phyloP scores from a whole-genome alignment of 805 yeast genomes.

The Sungouiella blattae region DNA sequence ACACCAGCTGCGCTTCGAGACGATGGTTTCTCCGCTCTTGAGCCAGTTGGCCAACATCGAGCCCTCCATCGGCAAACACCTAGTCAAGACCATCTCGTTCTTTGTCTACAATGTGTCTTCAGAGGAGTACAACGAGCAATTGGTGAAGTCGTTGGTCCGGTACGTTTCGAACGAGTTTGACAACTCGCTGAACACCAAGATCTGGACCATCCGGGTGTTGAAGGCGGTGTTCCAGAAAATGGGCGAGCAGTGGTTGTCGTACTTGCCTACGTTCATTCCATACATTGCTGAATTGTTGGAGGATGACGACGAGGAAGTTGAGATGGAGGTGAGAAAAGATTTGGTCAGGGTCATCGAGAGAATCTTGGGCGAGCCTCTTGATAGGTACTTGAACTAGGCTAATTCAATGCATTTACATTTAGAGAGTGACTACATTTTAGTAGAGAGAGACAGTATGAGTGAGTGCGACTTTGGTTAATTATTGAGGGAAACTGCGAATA shows the following conservation, averaged over 20 bases:
- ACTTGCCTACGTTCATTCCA: constrained; percentile 93
- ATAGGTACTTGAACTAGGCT: constrained; percentile 59
- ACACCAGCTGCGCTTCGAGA: constrained; percentile 76
- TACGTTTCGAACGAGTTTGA: constrained; percentile 39
- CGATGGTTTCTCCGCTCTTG: constrained; percentile 59
- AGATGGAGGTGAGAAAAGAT: constrained; percentile 84
- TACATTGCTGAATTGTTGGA: constrained; percentile 91
- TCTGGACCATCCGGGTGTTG: constrained; percentile 78
- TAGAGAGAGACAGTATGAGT: no score
- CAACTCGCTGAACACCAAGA: constrained; percentile 64
- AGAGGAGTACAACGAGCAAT: constrained; percentile 64
- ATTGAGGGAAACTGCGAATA: not conserved
- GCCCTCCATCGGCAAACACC: constrained; percentile 69
- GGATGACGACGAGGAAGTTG: constrained; percentile 93
- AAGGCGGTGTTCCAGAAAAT: constrained; percentile 82
- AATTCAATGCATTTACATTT: not conserved
- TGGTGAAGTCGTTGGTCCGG: constrained; percentile 41
- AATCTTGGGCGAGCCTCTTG: constrained; percentile 92
- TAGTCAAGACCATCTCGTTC: constrained; percentile 76
- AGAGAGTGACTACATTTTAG: no score
- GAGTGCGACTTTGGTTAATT: no score
- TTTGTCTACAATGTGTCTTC: constrained; percentile 68
- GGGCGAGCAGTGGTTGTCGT: constrained; percentile 90
- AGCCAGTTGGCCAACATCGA: constrained; percentile 67
- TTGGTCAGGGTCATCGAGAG: constrained; percentile 87